Percentiles rank a stretch among this genome's conserved stretches.
phyloP scores from a whole-genome alignment of 176 grass and related monocot species.

The Carex parvula region DNA sequence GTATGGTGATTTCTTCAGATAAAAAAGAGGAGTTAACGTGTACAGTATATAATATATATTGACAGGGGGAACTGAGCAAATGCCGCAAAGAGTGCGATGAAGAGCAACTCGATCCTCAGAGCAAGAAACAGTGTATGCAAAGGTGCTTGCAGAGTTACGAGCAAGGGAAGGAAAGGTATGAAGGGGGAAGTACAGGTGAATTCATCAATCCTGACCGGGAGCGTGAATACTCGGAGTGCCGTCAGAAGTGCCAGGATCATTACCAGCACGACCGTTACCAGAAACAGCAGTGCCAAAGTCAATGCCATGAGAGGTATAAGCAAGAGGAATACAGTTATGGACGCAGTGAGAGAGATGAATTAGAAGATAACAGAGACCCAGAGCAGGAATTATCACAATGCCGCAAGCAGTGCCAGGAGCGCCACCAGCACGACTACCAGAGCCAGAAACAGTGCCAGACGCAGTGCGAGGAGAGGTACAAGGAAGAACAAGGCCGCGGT shows the following conservation, averaged over 20 bases:
- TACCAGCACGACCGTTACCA: neutral
- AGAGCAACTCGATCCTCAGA: neutral
- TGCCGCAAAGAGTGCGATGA: slow-evolving; percentile 3
- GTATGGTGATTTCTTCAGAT: no score
- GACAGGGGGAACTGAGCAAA: slow-evolving; percentile 15
- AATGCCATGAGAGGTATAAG: neutral
- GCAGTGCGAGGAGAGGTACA: slow-evolving; percentile 3
- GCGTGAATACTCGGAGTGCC: neutral
- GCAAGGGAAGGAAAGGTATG: neutral
- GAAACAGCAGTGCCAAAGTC: neutral
- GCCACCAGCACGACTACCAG: neutral
- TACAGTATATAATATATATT: neutral
- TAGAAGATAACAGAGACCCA: slow-evolving; percentile 3
- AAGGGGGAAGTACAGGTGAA: neutral
- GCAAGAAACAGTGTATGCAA: slow-evolving; percentile 1
- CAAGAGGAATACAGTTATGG: neutral
- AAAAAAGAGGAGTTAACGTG: neutral
- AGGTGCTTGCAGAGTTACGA: neutral
- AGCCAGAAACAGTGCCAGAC: neutral
- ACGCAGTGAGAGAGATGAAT: neutral
- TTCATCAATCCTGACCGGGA: neutral
- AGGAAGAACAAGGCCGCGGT: neutral
- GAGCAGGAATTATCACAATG: slow-evolving; percentile 3
- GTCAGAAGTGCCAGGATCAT: neutral
- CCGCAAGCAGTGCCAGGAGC: neutral